These are phyloP conservation scores for Fusarium euwallaceae DNA, from an alignment of 2,329 filamentous ascomycete genomes.

Conservation along the genomic window DNA sequence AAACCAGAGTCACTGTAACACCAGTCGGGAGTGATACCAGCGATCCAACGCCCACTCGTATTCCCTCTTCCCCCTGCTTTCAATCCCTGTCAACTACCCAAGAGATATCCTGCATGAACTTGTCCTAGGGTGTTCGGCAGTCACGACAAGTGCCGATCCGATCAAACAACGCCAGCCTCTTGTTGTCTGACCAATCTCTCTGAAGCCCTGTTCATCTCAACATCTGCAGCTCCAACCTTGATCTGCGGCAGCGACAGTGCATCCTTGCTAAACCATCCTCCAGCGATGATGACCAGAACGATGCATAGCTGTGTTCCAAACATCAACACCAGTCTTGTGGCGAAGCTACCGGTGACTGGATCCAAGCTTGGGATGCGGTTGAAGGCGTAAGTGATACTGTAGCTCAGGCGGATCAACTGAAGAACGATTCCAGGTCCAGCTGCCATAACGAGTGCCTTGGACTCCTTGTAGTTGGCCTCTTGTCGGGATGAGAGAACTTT, in stretches of 20 bases:
- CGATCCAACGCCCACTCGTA: not conserved
- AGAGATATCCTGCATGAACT: not conserved
- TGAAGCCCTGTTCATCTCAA: not conserved
- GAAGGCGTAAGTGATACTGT: slow-evolving; percentile 14
- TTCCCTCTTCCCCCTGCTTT: not conserved
- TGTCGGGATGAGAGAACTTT: not conserved
- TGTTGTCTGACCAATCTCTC: not conserved
- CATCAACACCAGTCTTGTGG: slow-evolving; percentile 8
- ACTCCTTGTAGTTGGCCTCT: slow-evolving; percentile 4
- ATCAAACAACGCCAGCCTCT: not conserved
- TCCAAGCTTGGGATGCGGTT: slow-evolving; percentile 8
- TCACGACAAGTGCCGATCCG: not conserved
- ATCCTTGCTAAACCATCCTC: slow-evolving; percentile 12
- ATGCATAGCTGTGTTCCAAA: slow-evolving; percentile 7
- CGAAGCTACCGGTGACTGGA: slow-evolving; percentile 11
- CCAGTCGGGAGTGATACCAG: not conserved
- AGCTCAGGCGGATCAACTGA: slow-evolving; percentile 7
- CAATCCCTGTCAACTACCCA: not conserved
- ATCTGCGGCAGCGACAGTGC: not conserved
- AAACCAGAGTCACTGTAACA: not conserved
- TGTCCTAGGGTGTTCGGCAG: not conserved
- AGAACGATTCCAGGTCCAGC: not conserved
- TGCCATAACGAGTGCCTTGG: not conserved
- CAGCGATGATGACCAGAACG: not conserved
- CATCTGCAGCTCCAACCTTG: not conserved